phyloP scores from a whole-genome alignment of 2,329 filamentous ascomycete species.

The Pseudofabraea citricarpa region DNA sequence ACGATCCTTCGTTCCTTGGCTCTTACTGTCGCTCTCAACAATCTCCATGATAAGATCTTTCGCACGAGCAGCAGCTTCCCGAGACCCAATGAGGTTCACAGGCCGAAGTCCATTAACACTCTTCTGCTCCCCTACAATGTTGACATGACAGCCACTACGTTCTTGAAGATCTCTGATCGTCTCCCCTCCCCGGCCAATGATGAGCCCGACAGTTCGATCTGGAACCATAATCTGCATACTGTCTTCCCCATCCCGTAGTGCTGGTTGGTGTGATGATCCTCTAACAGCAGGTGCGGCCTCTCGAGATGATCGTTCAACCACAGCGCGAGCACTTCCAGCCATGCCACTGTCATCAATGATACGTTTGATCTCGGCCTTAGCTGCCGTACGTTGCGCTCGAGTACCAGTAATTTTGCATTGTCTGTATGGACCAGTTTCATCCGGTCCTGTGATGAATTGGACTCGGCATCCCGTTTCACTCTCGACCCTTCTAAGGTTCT shows the following conservation, averaged over 20 bases:
- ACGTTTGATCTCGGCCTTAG: constrained; percentile 76
- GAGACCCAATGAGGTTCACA: constrained; percentile 82
- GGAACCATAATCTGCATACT: constrained; percentile 92
- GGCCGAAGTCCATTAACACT: constrained; percentile 85
- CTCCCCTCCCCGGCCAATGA: constrained; percentile 90
- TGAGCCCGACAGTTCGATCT: constrained; percentile 85
- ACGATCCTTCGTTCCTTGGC: constrained; percentile 28
- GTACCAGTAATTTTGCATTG: constrained; percentile 83
- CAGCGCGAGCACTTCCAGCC: constrained; percentile 42
- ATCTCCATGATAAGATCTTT: constrained; percentile 91
- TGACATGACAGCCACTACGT: constrained; percentile 88
- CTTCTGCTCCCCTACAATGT: constrained; percentile 90
- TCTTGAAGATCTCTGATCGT: constrained; percentile 92
- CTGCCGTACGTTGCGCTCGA: constrained; percentile 66
- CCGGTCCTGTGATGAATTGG: constrained; percentile 77
- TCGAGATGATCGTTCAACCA: constrained; percentile 31
- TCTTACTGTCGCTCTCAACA: constrained; percentile 80
- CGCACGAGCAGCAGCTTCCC: constrained; percentile 68
- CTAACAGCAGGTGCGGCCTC: constrained; percentile 23
- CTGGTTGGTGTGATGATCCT: constrained; percentile 33
- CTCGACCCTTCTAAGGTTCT: constrained; percentile 83
- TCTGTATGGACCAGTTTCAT: constrained; percentile 66
- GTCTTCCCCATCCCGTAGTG: constrained; percentile 73
- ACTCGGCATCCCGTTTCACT: constrained; percentile 77
- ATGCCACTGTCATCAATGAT: constrained; percentile 85